A percentile compares a stretch with the other conserved stretches of the same genome.
Conservation (phyloP, 345 rosid genomes). For the Cardamine occulta region DNA sequence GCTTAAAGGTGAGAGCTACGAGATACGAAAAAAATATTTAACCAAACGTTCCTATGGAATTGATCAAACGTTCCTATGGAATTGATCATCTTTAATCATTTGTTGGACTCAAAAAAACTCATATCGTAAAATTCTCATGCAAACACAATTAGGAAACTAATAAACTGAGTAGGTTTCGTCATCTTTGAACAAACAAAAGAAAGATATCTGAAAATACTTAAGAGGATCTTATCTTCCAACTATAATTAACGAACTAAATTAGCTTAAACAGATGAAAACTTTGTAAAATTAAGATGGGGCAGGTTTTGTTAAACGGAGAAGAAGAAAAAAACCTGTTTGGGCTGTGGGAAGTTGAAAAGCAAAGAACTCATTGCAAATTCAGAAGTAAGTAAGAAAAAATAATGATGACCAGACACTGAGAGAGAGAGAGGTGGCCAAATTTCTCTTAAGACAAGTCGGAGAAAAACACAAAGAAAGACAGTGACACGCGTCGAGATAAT, state of each 20-base stretch:
- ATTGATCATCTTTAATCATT: neutral
- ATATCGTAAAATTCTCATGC: conserved; percentile 13
- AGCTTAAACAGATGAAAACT: neutral
- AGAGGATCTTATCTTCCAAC: too few species aligned
- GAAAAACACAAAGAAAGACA: conserved; percentile 30
- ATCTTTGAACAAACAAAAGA: conserved; percentile 1
- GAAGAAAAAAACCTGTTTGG: conserved; percentile 22
- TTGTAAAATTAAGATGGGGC: neutral
- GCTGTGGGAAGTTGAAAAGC: conserved; percentile 8
- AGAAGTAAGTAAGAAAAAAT: conserved; percentile 2
- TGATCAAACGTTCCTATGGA: neutral
- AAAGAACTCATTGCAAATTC: conserved; percentile 27
- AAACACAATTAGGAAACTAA: neutral
- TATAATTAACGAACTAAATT: conserved; percentile 5
- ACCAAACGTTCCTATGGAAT: neutral
- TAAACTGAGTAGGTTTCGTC: neutral
- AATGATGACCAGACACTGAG: conserved; percentile 16
- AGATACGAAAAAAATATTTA: too few species aligned
- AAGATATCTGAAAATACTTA: neutral
- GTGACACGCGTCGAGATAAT: conserved; percentile 27
- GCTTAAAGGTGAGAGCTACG: neutral
- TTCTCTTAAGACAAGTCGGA: conserved; percentile 7
- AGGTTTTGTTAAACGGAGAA: neutral
- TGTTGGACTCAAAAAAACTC: neutral
- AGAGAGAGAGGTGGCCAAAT: neutral